Base-by-base conservation (phyloP, 1,139 yeast species). In the Pichiaceae sp. region DNA sequence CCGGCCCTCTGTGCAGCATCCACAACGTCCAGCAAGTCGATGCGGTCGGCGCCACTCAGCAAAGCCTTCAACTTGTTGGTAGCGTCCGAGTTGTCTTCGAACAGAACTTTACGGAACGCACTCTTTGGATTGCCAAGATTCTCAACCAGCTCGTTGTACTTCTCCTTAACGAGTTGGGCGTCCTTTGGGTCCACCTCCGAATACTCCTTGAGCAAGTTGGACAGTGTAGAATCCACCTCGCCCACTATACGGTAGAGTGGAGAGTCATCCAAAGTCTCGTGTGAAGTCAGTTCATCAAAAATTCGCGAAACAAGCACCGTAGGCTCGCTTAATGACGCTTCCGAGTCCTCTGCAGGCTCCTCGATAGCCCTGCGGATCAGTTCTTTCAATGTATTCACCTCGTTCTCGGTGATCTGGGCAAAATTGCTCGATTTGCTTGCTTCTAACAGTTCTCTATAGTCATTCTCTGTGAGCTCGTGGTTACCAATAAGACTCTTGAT, bases 41-140 rank as follows among this genome's bases (percentile, higher is more conserved):
- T 52, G n/a, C 57, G 57, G 35, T 45, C 38, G 17, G 54, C 52
- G 28, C 39, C 38, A 21, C 44, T 42, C 26, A 50, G 34, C 24
- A 50, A 37, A 21, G 39, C 32, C 27, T 45, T 38, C 9, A 50
- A 31, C 17, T 41, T 38, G 15, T 26, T 17, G 28, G 37, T 47
- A 24, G 39, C 42, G n/a, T 38, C 31, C 17, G 49, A 41, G 6
- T 36, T 20, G 17, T 40, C 35, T 36, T 53, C 47, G n/a, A 42
- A 43, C 30, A 53, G 46, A 3, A 47, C 43, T 32, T 44, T 44
- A 20, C 38, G 42, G 7, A 50, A 38, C 12, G 26, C 25, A 3
- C 50, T 44, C 8, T 48, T 46, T 23, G 41, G 35, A 16, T 47
- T 40, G 14, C 48, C 39, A 23, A 46, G 40, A 30, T 41, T 43